A percentile compares a stretch with the other conserved stretches of the same genome.
Evolutionary conservation across 2,329 filamentous ascomycete species (phyloP).

Genomic region (Cladosporium phlei): DNA sequence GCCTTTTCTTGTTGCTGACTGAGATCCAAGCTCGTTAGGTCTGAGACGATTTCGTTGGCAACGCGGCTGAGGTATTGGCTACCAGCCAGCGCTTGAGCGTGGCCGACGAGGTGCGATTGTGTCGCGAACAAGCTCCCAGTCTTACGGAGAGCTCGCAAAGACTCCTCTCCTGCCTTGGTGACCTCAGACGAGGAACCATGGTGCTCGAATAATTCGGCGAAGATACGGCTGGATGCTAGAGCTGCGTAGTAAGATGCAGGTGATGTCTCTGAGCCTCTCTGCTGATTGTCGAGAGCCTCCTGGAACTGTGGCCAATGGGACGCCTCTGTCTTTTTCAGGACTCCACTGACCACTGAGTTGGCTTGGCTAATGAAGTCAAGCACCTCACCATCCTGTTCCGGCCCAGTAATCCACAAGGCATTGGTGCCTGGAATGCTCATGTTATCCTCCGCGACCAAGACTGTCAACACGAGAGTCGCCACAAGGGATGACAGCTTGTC

Average conservation of each 20-base stretch:
- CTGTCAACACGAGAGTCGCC: conserved; percentile 48
- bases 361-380: conserved; percentile 50
- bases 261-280: background rate
- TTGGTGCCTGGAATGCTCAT: conserved; percentile 53
- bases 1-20: conserved; percentile 20
- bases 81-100: conserved; percentile 45
- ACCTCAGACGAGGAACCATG: conserved; percentile 37
- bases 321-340: background rate
- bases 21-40: conserved; percentile 52
- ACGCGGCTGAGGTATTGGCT: conserved; percentile 47
- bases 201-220: conserved; percentile 38
- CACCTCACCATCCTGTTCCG: conserved; percentile 49
- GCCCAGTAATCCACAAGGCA: conserved; percentile 44
- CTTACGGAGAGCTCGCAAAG: conserved; percentile 29
- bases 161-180: conserved; percentile 33
- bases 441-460: conserved; percentile 57
- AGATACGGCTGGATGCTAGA: conserved; percentile 35
- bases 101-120: conserved; percentile 45
- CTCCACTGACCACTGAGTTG: conserved; percentile 41
- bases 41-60: conserved; percentile 58
- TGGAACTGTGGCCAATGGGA: background rate
- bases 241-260: conserved; percentile 39
- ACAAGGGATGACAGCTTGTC: conserved; percentile 27
- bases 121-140: conserved; percentile 43
- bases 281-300: background rate